phyloP scores from a whole-genome alignment of 2,329 filamentous ascomycete genomes.

The Penicillium brevicompactum region DNA sequence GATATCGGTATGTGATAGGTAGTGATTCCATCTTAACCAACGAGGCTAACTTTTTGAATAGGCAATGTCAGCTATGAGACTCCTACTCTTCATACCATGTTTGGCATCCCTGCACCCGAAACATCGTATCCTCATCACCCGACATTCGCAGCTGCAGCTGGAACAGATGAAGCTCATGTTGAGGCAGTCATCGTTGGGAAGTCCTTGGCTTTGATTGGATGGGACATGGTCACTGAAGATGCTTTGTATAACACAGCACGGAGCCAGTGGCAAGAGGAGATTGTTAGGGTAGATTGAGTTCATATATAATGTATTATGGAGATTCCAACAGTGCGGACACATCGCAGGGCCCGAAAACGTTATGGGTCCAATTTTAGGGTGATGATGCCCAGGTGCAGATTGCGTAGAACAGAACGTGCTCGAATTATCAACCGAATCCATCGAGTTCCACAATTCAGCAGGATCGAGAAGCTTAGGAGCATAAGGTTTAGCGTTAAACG shows the following conservation, averaged over 20 bases:
- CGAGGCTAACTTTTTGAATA: constrained; percentile 14
- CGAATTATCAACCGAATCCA: not conserved
- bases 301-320: not conserved
- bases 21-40: not conserved
- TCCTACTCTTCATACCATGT: constrained; percentile 53
- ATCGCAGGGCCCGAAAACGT: too few species aligned
- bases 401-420: too few species aligned
- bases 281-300: constrained; percentile 17
- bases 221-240: constrained; percentile 34
- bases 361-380: too few species aligned
- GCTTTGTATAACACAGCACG: constrained; percentile 25
- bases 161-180: constrained; percentile 43
- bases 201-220: constrained; percentile 46
- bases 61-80: constrained; percentile 54
- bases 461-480: not conserved
- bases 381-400: too few species aligned
- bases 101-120: constrained; percentile 46
- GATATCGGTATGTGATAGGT: constrained; percentile 44
- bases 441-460: not conserved
- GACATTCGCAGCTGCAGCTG: constrained; percentile 50
- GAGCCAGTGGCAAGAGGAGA: constrained; percentile 28
- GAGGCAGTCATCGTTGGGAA: constrained; percentile 50
- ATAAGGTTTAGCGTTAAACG: not conserved
- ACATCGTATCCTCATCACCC: constrained; percentile 41
- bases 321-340: not conserved